Evolutionary conservation across 2,329 filamentous ascomycete genomes (phyloP).

Genomic region (Blastomyces emzantsi): DNA sequence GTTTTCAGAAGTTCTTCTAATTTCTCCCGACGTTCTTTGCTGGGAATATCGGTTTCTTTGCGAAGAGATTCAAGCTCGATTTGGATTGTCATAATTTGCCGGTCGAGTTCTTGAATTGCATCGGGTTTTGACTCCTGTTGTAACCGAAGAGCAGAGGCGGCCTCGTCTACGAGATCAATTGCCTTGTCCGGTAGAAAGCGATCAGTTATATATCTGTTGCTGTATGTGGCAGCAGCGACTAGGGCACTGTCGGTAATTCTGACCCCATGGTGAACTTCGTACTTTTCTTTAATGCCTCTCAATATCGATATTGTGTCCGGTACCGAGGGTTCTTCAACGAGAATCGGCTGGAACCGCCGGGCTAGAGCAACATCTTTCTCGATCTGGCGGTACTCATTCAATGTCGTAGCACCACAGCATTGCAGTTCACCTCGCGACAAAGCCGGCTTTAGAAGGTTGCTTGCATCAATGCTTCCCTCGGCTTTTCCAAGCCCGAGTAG

Average conservation of each 20-base stretch:
- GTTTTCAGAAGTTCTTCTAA: slow-evolving; percentile 66
- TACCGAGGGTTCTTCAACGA: slow-evolving; percentile 85
- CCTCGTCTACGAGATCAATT: slow-evolving; percentile 94
- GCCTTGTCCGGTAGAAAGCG: slow-evolving; percentile 95
- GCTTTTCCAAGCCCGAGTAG: slow-evolving; percentile 87
- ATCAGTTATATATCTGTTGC: slow-evolving; percentile 94
- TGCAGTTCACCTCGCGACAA: slow-evolving; percentile 88
- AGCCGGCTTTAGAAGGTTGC: slow-evolving; percentile 87
- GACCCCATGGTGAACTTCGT: slow-evolving; percentile 95
- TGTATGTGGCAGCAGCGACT: slow-evolving; percentile 84
- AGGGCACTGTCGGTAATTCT: slow-evolving; percentile 86
- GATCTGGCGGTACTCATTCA: slow-evolving; percentile 85
- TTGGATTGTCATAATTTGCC: slow-evolving; percentile 94
- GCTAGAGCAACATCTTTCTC: slow-evolving; percentile 95
- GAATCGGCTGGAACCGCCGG: slow-evolving; percentile 84
- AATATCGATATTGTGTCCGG: slow-evolving; percentile 92
- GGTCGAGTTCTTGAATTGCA: slow-evolving; percentile 82
- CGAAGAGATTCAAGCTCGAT: slow-evolving; percentile 91
- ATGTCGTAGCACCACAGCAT: slow-evolving; percentile 88
- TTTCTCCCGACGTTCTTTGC: slow-evolving; percentile 77
- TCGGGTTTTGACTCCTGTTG: slow-evolving; percentile 98
- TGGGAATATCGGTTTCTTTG: slow-evolving; percentile 87
- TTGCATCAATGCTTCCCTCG: slow-evolving; percentile 93
- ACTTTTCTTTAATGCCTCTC: slow-evolving; percentile 92
- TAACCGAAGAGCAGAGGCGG: slow-evolving; percentile 76